Base-by-base conservation (phyloP, 139 green algal species). In the Gonium pectorale region DNA sequence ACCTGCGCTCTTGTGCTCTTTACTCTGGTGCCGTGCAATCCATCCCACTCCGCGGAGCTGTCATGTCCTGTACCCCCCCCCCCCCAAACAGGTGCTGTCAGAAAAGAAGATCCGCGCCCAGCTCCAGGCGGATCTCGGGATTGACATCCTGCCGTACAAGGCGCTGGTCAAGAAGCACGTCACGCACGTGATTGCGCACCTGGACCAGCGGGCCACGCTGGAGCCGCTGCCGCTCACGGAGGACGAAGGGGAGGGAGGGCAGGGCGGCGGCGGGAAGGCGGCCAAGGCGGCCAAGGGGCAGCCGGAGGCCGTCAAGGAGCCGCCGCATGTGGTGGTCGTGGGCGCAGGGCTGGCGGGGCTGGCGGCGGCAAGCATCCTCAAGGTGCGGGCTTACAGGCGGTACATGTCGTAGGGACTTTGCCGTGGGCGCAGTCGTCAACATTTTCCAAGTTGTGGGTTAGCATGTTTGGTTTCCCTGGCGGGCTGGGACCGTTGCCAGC, bases 331-430 rank as follows among this genome's bases (percentile, higher is more conserved):
- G 27, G 80, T 97, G 17, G 92, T 98, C 2, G 80, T 98, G 27
- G 96, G 96, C 3, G 96, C 92, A 8, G 96, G 96, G 0, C 91
- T 95, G 35, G 90, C 96, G 15, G 96, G 96, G 7, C 89, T 98
- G 59, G 89, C 91, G 29, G 93, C 94, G n/a, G 95, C 96, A 15
- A 81, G 80, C 27, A 82, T 95, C 66, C 85, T 98, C 5, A 81
- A 95, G 90, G 92, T 93, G 49, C n/a, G n/a, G n/a, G n/a, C n/a
- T n/a, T n/a, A n/a, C n/a, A n/a, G n/a, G n/a, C n/a, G n/a, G n/a
- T n/a, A n/a, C n/a, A n/a, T n/a, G n/a, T n/a, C n/a, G n/a, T n/a
- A n/a, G n/a, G n/a, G n/a, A n/a, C n/a, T n/a, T n/a, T n/a, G n/a
- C n/a, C n/a, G n/a, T n/a, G n/a, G n/a, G n/a, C n/a, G n/a, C n/a